Evolutionary conservation across 441 rosid species (phyloP), one percentile per base, ranked within the genome.

Genomic region (Jatropha podagrica): DNA sequence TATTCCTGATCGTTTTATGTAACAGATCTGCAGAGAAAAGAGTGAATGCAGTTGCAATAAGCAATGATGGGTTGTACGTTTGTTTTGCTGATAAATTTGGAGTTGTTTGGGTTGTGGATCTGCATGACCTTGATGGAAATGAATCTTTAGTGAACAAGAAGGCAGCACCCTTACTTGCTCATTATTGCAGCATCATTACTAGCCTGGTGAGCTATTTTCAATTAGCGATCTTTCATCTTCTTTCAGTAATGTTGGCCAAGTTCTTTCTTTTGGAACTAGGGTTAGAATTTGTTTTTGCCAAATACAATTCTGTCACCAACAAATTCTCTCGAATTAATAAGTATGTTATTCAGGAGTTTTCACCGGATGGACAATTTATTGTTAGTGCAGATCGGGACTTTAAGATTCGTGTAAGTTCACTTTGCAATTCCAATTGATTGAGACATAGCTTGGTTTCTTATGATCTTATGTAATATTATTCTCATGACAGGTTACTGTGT

Each of bases 71-170:
- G 37, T 78, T 74, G 55, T 69, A 86, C 81, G 92, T 88, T 71
- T 94, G 97, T 76, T 96, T 87, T 78, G 95, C 97, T 69, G 98
- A 96, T 80, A 92, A 94, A 80, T 96, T 94, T 83, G 98, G 96
- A 86, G 97, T 88, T 81, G 97, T 94, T 73, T 91, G 99, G 97
- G 94, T 87, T 80, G 87, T 91, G 78, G 87, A 81, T 78, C 78
- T 87, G 42, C 85, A 81, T 46, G 91, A 79, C 54, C 65, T 84
- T 77, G 84, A 78, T 32, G 87, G 83, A 41, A 79, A 82, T 74
- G 55, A 80, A 74, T 54, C 76, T 80, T 32, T 75, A 46, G 83
- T 77, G 48, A 76, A 78, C 83, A 89, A 87, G 85, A 90, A 90
- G 87, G 88, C 95, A 63, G 85, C 82, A 3, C 86, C 85, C 11